phyloP scores from a whole-genome alignment of 2,329 filamentous ascomycete species.

The Gaeumannomyces tritici region DNA sequence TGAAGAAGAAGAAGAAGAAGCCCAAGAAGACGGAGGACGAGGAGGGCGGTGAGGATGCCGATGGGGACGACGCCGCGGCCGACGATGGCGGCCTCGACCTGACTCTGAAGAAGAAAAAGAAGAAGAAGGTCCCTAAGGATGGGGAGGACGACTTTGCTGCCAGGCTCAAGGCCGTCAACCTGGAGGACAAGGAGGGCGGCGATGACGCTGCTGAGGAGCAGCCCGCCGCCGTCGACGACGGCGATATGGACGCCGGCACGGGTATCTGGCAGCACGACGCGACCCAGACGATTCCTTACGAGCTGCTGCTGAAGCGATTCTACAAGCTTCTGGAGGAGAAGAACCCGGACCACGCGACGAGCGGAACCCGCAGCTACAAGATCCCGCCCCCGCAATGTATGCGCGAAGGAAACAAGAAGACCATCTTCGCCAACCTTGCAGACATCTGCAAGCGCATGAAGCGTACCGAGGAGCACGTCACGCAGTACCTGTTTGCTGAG shows the following conservation, averaged over 20 bases:
- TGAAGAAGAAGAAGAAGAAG: conserved; percentile 70
- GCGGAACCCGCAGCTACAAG: conserved; percentile 92
- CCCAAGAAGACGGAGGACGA: conserved; percentile 44
- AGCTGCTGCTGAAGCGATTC: conserved; percentile 79
- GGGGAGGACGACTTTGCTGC: conserved; percentile 49
- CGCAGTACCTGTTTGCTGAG: conserved; percentile 93
- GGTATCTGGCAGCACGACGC: conserved; percentile 84
- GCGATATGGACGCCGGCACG: conserved; percentile 79
- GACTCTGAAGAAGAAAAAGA: conserved; percentile 67
- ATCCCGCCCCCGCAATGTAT: conserved; percentile 97
- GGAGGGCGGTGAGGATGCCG: conserved; percentile 27
- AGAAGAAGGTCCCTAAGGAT: conserved; percentile 36
- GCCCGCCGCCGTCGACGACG: conserved; percentile 30
- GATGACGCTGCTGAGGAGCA: conserved; percentile 39
- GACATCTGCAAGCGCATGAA: conserved; percentile 99
- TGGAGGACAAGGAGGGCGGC: conserved; percentile 52
- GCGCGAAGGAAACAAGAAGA: conserved; percentile 99
- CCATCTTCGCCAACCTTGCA: conserved; percentile 97
- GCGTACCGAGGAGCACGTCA: conserved; percentile 95
- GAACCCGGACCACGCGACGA: conserved; percentile 90
- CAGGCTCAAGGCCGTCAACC: conserved; percentile 52
- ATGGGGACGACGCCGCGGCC: conserved; percentile 42
- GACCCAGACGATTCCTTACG: conserved; percentile 70
- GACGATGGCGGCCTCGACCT: conserved; percentile 48
- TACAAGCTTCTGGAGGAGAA: conserved; percentile 90